Conservation (phyloP, 2,329 filamentous ascomycete species). For the Epicoccum nigrum region DNA sequence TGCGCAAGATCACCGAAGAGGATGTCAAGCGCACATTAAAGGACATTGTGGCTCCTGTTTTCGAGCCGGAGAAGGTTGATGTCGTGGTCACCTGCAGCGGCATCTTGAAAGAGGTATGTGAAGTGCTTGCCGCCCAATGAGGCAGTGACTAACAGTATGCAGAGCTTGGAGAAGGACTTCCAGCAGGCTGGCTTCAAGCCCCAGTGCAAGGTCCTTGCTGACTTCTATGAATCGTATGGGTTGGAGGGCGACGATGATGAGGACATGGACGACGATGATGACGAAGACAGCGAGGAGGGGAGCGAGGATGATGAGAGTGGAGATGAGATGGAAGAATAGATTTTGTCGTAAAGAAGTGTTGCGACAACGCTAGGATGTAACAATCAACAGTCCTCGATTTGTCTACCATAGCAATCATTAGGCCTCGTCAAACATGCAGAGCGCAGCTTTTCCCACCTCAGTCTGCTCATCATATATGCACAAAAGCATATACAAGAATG, state of each 20-base stretch:
- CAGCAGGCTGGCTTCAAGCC: constrained; percentile 78
- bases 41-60: constrained; percentile 78
- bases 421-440: too few species aligned
- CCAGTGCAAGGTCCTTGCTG: constrained; percentile 72
- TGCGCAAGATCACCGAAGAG: constrained; percentile 75
- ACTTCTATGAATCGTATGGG: constrained; percentile 91
- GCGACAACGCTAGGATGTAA: too few species aligned
- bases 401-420: too few species aligned
- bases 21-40: constrained; percentile 77
- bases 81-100: constrained; percentile 87
- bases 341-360: not conserved
- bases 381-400: too few species aligned
- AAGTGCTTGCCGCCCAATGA: not conserved
- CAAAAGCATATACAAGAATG: too few species aligned
- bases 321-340: constrained; percentile 37
- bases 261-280: constrained; percentile 64
- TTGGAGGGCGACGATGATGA: constrained; percentile 68
- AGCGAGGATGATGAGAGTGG: constrained; percentile 58
- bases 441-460: too few species aligned
- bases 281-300: constrained; percentile 56
- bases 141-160: constrained; percentile 10
- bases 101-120: constrained; percentile 79
- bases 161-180: constrained; percentile 80
- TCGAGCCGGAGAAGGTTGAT: constrained; percentile 80
- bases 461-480: too few species aligned